Conservation (phyloP, 2,329 filamentous ascomycete species). For the Colletotrichum plurivorum region DNA sequence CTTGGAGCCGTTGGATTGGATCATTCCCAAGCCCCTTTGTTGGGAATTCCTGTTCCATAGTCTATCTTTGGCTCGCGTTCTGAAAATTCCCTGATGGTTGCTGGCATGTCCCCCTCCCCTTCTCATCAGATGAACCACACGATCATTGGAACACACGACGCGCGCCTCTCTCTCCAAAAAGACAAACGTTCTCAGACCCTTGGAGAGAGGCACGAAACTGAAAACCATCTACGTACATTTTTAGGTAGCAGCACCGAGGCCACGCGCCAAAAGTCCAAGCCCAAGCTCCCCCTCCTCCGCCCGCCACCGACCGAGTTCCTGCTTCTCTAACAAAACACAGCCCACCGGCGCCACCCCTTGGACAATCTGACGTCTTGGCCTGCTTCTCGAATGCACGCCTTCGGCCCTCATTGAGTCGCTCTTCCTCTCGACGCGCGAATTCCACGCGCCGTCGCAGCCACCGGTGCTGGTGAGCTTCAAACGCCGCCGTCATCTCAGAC, state of each 20-base stretch:
- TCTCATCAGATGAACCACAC: neutral
- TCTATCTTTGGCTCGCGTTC: slow-evolving; percentile 1
- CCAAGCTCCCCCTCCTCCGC: slow-evolving; percentile 4
- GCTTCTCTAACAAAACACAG: slow-evolving; percentile 21
- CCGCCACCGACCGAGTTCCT: neutral
- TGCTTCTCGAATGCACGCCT: neutral
- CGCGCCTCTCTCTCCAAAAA: no score
- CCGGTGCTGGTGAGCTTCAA: neutral
- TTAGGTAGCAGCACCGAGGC: no score
- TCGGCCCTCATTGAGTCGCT: neutral
- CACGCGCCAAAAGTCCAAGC: neutral
- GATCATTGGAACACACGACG: neutral
- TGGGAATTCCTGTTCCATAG: neutral
- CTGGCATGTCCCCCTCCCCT: neutral
- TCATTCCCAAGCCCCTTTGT: neutral
- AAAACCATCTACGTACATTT: no score
- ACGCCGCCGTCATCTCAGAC: neutral
- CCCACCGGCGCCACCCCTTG: neutral
- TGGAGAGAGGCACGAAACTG: no score
- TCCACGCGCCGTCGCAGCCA: neutral
- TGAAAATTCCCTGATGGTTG: neutral
- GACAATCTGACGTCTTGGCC: slow-evolving; percentile 20
- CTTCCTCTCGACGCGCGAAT: neutral
- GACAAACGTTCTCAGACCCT: no score
- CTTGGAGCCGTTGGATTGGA: neutral